phyloP scores from a whole-genome alignment of 202 grass and related monocot species.

The Elaeis oleifera region DNA sequence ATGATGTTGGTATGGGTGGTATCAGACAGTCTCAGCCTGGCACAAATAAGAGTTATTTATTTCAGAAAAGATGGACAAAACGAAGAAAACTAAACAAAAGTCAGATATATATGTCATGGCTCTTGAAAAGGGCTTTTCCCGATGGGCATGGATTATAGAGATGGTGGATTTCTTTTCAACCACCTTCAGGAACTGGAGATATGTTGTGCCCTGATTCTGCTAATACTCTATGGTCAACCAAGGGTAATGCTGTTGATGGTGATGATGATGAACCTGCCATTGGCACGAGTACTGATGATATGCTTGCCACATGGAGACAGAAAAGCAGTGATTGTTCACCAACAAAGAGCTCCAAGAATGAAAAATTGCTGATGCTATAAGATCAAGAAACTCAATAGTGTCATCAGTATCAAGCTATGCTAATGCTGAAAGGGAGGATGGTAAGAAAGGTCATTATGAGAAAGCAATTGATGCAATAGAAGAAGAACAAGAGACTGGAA shows the following conservation, averaged over 20 bases:
- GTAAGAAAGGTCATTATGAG: constrained; percentile 40
- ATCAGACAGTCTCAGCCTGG: background rate
- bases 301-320: constrained; percentile 81
- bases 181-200: constrained; percentile 55
- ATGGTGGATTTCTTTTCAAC: constrained; percentile 72
- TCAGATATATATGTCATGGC: background rate
- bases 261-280: constrained; percentile 61
- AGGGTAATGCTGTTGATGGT: constrained; percentile 30
- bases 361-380: constrained; percentile 62
- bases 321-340: constrained; percentile 70
- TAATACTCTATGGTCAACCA: constrained; percentile 55
- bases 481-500: constrained; percentile 43
- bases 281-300: constrained; percentile 59
- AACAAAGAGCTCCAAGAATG: constrained; percentile 59
- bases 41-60: constrained; percentile 1
- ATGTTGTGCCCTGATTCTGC: constrained; percentile 25
- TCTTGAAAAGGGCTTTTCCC: constrained; percentile 7
- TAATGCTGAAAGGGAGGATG: constrained; percentile 55
- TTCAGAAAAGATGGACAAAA: constrained; percentile 8
- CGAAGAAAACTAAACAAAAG: background rate
- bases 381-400: constrained; percentile 65
- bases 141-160: constrained; percentile 22
- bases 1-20: constrained; percentile 7
- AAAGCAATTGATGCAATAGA: constrained; percentile 63
- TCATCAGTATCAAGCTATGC: constrained; percentile 51